These are phyloP conservation scores for Lentinula sp. DNA, from an alignment of 768 basidiomycete species.

Conservation along the genomic window DNA sequence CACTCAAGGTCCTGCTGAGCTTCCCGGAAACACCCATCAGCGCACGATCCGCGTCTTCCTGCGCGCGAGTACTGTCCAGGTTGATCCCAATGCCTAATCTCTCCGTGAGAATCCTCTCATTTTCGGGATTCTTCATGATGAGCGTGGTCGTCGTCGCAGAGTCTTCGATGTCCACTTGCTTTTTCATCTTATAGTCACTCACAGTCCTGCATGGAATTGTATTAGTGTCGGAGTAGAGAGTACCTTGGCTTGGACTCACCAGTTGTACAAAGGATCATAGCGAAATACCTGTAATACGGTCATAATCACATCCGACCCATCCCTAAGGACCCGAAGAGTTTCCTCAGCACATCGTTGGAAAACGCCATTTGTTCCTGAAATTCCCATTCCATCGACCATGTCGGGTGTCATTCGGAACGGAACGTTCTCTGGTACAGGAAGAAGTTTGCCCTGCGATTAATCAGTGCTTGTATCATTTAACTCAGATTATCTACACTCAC, in stretches of 20 bases:
- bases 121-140: constrained; percentile 14
- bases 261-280: constrained; percentile 90
- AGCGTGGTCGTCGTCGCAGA: constrained; percentile 14
- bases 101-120: constrained; percentile 13
- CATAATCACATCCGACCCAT: constrained; percentile 81
- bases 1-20: constrained; percentile 77
- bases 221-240: neutral
- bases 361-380: constrained; percentile 85
- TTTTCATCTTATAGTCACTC: constrained; percentile 61
- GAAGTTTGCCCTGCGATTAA: constrained; percentile 60
- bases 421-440: constrained; percentile 79
- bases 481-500: constrained; percentile 29
- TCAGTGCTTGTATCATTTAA: constrained; percentile 3
- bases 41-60: constrained; percentile 89
- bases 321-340: constrained; percentile 84
- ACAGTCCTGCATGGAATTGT: constrained; percentile 49
- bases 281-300: constrained; percentile 97
- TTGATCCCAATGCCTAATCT: constrained; percentile 51
- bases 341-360: constrained; percentile 95
- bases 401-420: constrained; percentile 95
- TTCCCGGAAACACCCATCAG: constrained; percentile 76
- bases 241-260: constrained; percentile 42
- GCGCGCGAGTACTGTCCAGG: constrained; percentile 58
- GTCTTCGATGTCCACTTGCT: constrained; percentile 49
- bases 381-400: constrained; percentile 92